Percentiles rank a stretch among this genome's conserved stretches.
These are phyloP conservation scores for Coniochaeta prunicola DNA, from an alignment of 2,329 filamentous ascomycete genomes.

Conservation along the genomic window DNA sequence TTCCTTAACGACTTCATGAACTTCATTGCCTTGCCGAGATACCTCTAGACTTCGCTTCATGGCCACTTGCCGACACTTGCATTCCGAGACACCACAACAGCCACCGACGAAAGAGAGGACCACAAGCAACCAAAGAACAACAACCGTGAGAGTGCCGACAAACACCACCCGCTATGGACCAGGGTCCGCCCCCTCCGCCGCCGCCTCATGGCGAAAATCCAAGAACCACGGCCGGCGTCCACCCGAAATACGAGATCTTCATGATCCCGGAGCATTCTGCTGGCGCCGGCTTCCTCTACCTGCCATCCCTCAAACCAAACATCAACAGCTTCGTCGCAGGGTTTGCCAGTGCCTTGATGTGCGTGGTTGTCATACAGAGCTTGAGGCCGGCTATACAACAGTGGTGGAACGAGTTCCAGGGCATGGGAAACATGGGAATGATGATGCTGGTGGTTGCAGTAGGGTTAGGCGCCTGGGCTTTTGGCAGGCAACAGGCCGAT, in stretches of 20 bases:
- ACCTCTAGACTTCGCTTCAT: conserved; percentile 22
- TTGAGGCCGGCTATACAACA: conserved; percentile 65
- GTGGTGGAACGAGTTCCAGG: conserved; percentile 66
- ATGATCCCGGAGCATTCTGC: conserved; percentile 89
- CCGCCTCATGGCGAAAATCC: conserved; percentile 80
- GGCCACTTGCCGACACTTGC: conserved; percentile 3
- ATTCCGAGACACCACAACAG: neutral
- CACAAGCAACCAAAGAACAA: neutral
- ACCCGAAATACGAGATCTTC: conserved; percentile 94
- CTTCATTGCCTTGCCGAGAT: conserved; percentile 21
- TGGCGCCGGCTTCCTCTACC: conserved; percentile 83
- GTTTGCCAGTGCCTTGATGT: conserved; percentile 66
- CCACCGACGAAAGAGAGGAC: neutral
- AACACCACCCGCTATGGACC: conserved; percentile 33
- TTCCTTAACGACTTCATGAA: conserved; percentile 6
- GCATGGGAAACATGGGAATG: conserved; percentile 67
- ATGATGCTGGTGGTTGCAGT: conserved; percentile 65
- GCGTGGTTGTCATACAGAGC: conserved; percentile 65
- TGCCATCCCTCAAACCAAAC: conserved; percentile 82
- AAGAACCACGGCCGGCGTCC: conserved; percentile 54
- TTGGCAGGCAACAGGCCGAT: conserved; percentile 57
- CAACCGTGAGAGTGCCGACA: neutral
- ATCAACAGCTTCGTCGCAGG: conserved; percentile 88
- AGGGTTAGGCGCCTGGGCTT: conserved; percentile 70
- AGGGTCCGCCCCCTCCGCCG: conserved; percentile 70